These are phyloP conservation scores for Pythium oligandrum DNA, from an alignment of 352 stramenopile species.

Conservation along the genomic window DNA sequence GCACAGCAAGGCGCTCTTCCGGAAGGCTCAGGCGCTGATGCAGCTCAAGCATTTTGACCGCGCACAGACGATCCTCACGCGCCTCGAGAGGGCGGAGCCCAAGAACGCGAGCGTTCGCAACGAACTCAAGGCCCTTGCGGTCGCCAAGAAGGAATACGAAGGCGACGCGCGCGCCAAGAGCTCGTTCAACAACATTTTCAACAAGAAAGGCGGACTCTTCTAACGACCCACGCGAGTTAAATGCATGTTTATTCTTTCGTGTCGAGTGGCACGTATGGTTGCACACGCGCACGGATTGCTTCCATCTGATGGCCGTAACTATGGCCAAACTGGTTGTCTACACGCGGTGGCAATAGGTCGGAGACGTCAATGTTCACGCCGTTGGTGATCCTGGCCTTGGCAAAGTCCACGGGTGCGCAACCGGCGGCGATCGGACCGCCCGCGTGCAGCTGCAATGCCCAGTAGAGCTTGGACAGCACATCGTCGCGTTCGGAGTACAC, in stretches of 20 bases:
- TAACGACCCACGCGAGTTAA: constrained; percentile 3
- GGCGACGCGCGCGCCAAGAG: constrained; percentile 47
- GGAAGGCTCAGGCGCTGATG: constrained; percentile 69
- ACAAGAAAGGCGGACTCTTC: constrained; percentile 29
- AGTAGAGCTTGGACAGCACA: constrained; percentile 75
- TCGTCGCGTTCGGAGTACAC: constrained; percentile 72
- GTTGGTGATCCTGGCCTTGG: constrained; percentile 7
- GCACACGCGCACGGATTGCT: constrained; percentile 39
- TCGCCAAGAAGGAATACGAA: constrained; percentile 51
- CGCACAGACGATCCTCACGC: constrained; percentile 45
- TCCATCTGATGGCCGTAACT: constrained; percentile 75
- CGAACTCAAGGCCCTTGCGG: constrained; percentile 53
- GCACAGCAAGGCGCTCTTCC: constrained; percentile 79
- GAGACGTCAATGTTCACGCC: constrained; percentile 69
- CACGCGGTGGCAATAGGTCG: constrained; percentile 43
- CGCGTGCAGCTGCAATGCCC: constrained; percentile 49
- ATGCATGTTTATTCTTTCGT: neutral
- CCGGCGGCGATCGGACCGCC: constrained; percentile 38
- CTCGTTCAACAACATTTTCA: constrained; percentile 75
- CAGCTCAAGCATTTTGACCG: constrained; percentile 53
- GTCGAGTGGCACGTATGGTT: constrained; percentile 31
- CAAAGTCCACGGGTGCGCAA: constrained; percentile 33
- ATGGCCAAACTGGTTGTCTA: constrained; percentile 77
- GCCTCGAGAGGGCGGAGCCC: constrained; percentile 53
- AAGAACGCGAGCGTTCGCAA: constrained; percentile 62